Evolutionary conservation across 495 filamentous ascomycete species (phyloP).

Genomic region (Penicillium robsamsonii): DNA sequence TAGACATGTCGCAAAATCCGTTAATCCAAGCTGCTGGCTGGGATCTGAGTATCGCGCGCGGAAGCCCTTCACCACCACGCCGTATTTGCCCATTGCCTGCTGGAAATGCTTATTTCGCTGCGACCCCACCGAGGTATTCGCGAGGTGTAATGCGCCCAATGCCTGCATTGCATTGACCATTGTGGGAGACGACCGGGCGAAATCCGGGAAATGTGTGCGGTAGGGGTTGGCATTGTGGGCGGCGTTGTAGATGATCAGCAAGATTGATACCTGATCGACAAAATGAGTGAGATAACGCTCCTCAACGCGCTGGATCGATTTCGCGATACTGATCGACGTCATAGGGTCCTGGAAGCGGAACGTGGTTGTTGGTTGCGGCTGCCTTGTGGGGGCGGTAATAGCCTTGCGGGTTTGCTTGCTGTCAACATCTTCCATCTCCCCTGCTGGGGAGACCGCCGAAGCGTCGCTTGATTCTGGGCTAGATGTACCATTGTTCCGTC

Average conservation of each 20-base stretch:
- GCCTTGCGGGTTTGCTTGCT: conserved; percentile 13
- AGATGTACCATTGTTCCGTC: conserved; percentile 19
- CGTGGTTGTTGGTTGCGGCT: conserved; percentile 13
- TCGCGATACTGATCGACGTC: conserved; percentile 20
- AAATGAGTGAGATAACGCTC: conserved; percentile 42
- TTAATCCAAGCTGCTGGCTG: conserved; percentile 28
- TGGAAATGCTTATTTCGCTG: conserved; percentile 40
- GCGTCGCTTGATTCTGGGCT: conserved; percentile 16
- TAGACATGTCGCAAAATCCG: conserved; percentile 42
- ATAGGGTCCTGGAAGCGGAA: conserved; percentile 32
- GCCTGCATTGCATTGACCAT: conserved; percentile 46
- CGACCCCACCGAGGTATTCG: conserved; percentile 37
- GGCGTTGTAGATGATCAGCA: conserved; percentile 42
- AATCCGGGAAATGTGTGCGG: conserved; percentile 37
- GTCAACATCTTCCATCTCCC: conserved; percentile 18
- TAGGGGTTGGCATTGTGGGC: conserved; percentile 39
- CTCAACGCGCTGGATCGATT: conserved; percentile 28
- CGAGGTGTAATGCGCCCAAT: conserved; percentile 43
- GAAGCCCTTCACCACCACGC: conserved; percentile 39
- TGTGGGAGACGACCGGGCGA: conserved; percentile 37
- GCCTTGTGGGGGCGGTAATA: conserved; percentile 24
- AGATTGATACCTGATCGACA: conserved; percentile 37
- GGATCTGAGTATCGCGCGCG: conserved; percentile 31
- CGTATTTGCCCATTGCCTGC: conserved; percentile 43
- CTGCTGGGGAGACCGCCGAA: conserved; percentile 12